Base-by-base conservation (phyloP, 2,329 filamentous ascomycete species). In the Neonectria faginata region DNA sequence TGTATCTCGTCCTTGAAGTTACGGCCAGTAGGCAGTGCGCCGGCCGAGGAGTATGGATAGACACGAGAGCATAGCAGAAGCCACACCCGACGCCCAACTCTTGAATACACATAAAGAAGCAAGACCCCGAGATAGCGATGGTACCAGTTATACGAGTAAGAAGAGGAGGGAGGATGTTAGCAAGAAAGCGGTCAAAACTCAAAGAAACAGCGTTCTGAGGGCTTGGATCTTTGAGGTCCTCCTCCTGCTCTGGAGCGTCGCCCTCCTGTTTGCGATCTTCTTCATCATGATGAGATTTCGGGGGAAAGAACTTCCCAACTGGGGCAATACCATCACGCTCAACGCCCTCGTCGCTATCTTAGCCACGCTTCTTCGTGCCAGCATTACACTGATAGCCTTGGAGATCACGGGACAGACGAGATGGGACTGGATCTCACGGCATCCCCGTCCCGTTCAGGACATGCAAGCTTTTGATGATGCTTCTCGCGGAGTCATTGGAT, bases 401-500 rank as follows among this genome's bases (percentile, higher is more conserved):
- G 29, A 48, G 42, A 54, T 60, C 31, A 29, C 36, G 10, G 51
- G 51, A 12, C 51, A 60, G 51, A 10, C 27, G 7, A 60, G 50
- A 10, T 58, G 60, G 60, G 55, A 48, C 14, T 58, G 54, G 54
- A 33, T 63, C 29, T 50, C 60, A 7, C 22, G 25, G 22, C 27
- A 18, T 3, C 18, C 53, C 12, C 54, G 60, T 22, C 55, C 55
- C 12, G 31, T 58, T 29, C 25, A 39, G 8, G 36, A 63, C 12
- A 47, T 63, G 25, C 39, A 54, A n/a, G 18, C 50, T 5, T 63
- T 63, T n/a, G 41, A 63, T 39, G 60, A 48, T 14, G 60, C 53
- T 20, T 57, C 53, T 14, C 60, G 60, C 25, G 52, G 60, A 22
- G 47, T 54, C 44, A 22, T 54, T 25, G 53, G 60, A 31, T 62